phyloP scores from a whole-genome alignment of 2,329 filamentous ascomycete species.

The Sclerotinia sclerotiorum region DNA sequence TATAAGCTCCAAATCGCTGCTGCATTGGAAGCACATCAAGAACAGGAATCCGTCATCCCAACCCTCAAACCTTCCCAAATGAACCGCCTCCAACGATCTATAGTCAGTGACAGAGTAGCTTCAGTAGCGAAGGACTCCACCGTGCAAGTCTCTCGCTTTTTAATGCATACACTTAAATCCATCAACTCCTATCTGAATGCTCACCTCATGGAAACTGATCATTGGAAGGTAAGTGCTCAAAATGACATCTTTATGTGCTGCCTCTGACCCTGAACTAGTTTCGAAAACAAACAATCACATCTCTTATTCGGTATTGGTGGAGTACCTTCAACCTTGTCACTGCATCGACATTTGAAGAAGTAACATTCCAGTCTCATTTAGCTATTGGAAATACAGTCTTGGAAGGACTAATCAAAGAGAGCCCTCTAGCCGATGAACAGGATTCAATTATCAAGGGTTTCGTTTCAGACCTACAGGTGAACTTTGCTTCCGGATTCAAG shows the following conservation, averaged over 20 bases:
- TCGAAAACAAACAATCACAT: slow-evolving; percentile 43
- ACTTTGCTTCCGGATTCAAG: slow-evolving; percentile 69
- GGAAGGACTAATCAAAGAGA: background rate
- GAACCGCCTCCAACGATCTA: slow-evolving; percentile 61
- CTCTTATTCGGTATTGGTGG: slow-evolving; percentile 55
- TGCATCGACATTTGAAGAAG: slow-evolving; percentile 56
- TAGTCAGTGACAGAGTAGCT: slow-evolving; percentile 54
- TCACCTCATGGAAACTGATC: slow-evolving; percentile 34
- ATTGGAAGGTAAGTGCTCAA: slow-evolving; percentile 36
- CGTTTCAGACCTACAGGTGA: slow-evolving; percentile 48
- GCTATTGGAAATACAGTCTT: slow-evolving; percentile 42
- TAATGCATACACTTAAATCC: slow-evolving; percentile 46
- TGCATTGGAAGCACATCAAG: slow-evolving; percentile 46
- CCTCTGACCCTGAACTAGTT: slow-evolving; percentile 26
- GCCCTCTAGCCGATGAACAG: background rate
- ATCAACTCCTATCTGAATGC: slow-evolving; percentile 48
- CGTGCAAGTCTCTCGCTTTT: slow-evolving; percentile 52
- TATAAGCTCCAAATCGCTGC: slow-evolving; percentile 48
- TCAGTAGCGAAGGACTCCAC: slow-evolving; percentile 62
- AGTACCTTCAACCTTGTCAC: slow-evolving; percentile 52
- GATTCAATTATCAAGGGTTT: slow-evolving; percentile 26
- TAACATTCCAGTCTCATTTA: slow-evolving; percentile 63
- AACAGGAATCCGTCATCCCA: slow-evolving; percentile 45
- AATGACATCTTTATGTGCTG: background rate
- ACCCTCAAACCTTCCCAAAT: slow-evolving; percentile 52